These are phyloP conservation scores for Polychytrium aggregatum DNA, from an alignment of 192 early-diverging fungal genomes.

Conservation along the genomic window DNA sequence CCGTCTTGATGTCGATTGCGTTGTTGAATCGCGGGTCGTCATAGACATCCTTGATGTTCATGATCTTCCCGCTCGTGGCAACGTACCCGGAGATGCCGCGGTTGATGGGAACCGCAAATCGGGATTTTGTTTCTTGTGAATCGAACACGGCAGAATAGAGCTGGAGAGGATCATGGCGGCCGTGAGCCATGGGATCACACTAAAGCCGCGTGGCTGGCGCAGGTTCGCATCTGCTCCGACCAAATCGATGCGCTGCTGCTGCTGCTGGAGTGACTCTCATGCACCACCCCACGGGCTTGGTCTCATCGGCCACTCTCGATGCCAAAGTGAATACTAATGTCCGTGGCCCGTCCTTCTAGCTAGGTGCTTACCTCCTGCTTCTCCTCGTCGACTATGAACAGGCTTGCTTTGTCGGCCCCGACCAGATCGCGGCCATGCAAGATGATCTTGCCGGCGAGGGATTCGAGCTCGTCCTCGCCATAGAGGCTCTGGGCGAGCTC, in stretches of 20 bases:
- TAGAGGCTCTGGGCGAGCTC: slow-evolving; percentile 11
- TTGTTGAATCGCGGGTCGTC: slow-evolving; percentile 13
- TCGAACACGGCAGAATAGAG: slow-evolving; percentile 14
- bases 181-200: too few relatives aligned
- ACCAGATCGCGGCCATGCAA: slow-evolving; percentile 10
- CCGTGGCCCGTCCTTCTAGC: neutral
- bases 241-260: too few relatives aligned
- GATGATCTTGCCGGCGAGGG: slow-evolving; percentile 10
- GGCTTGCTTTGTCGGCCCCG: slow-evolving; percentile 6
- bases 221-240: too few relatives aligned
- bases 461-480: neutral
- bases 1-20: slow-evolving; percentile 8
- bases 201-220: too few relatives aligned
- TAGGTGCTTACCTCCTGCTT: neutral
- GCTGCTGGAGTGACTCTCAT: too few relatives aligned
- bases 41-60: slow-evolving; percentile 17
- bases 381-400: slow-evolving; percentile 14
- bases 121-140: neutral
- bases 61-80: slow-evolving; percentile 4
- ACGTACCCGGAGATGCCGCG: slow-evolving; percentile 12
- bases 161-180: neutral
- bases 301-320: too few relatives aligned
- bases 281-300: too few relatives aligned
- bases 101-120: neutral
- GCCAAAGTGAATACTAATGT: too few relatives aligned